phyloP scores from a whole-genome alignment of 768 basidiomycete genomes.

The Strobilomyces confusus region DNA sequence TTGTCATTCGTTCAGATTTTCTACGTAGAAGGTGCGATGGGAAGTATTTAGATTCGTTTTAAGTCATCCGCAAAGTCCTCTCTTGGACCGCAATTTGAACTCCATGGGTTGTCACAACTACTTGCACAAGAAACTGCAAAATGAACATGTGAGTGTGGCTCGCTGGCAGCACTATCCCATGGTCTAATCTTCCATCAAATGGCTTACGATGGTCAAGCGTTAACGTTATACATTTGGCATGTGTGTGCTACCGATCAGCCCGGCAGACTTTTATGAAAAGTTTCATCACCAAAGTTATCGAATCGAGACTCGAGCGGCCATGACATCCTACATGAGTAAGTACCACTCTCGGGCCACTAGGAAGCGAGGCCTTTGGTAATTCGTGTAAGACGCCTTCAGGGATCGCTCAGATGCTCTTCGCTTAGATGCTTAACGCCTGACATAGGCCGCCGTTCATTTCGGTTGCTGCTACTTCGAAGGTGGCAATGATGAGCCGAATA shows the following conservation, averaged over 20 bases:
- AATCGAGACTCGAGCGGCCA: background rate
- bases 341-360: background rate
- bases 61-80: background rate
- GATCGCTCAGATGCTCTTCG: background rate
- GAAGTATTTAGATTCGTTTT: too few species aligned
- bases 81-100: background rate
- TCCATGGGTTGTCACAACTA: background rate
- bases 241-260: background rate
- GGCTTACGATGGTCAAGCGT: background rate
- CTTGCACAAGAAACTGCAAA: background rate
- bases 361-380: background rate
- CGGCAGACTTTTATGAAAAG: too few species aligned
- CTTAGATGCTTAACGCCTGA: too few species aligned
- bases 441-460: background rate
- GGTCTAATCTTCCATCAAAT: background rate
- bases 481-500: background rate
- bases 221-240: background rate
- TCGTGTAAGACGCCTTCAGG: background rate
- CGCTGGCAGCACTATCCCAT: background rate
- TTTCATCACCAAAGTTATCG: background rate
- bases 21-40: too few species aligned
- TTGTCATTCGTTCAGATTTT: background rate
- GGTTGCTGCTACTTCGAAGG: background rate
- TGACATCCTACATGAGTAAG: too few species aligned
- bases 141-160: background rate